Evolutionary conservation across 2,329 filamentous ascomycete genomes (phyloP).

Genomic region (Monosporascus cannonballus): DNA sequence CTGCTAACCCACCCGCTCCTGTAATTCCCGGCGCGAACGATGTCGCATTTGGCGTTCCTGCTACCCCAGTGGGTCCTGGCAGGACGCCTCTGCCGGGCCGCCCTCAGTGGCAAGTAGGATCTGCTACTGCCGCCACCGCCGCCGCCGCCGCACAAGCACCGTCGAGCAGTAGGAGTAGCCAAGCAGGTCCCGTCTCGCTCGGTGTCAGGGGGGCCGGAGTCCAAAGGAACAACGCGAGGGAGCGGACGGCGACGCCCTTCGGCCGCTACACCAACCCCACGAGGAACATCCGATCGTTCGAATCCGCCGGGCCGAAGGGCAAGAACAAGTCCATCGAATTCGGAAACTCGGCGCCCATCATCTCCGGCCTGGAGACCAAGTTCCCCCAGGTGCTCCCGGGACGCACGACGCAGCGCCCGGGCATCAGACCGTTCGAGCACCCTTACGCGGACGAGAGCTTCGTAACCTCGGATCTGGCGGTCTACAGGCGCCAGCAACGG

Average conservation of each 20-base stretch:
- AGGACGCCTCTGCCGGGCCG: background rate
- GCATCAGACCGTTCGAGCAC: background rate
- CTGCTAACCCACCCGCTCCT: background rate
- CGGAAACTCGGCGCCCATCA: too few species aligned
- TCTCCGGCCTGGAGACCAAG: background rate
- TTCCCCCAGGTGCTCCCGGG: background rate
- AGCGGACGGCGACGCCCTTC: conserved; percentile 5
- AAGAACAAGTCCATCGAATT: too few species aligned
- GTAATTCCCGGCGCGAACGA: background rate
- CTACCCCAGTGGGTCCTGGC: background rate
- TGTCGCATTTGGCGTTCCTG: background rate
- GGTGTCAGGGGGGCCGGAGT: too few species aligned
- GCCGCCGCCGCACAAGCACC: background rate
- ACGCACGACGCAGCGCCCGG: background rate
- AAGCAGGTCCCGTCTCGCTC: too few species aligned
- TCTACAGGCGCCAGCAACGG: background rate
- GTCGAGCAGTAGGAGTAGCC: too few species aligned
- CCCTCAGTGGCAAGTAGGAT: background rate
- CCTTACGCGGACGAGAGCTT: background rate
- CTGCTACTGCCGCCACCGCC: background rate
- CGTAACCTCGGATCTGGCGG: background rate
- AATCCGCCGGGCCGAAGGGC: background rate
- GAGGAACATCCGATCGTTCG: conserved; percentile 3
- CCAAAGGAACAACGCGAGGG: conserved; percentile 6
- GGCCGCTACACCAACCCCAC: conserved; percentile 1